Conservation (phyloP, 1,139 yeast species). For the Cylindricascospora bacillispora region DNA sequence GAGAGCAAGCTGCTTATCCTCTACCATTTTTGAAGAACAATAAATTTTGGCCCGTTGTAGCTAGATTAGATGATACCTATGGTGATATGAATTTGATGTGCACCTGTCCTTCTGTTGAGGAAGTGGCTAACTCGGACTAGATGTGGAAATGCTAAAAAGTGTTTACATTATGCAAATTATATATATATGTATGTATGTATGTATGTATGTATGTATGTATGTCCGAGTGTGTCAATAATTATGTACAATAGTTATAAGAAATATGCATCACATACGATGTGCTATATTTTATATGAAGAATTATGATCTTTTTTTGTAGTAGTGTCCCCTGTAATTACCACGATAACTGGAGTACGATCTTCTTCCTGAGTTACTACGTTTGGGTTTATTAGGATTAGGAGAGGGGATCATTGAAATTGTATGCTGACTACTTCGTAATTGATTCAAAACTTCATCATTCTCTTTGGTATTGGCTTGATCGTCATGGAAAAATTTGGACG, state of each 20-base stretch:
- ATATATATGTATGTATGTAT: neutral
- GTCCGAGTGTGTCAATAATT: too few relatives aligned
- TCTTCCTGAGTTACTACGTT: too few relatives aligned
- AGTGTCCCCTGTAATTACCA: too few relatives aligned
- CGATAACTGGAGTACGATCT: too few relatives aligned
- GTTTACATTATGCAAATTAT: neutral
- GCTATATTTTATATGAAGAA: too few relatives aligned
- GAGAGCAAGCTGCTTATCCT: slow-evolving; percentile 92
- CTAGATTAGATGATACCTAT: slow-evolving; percentile 84
- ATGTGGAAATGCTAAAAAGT: neutral
- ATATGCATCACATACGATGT: too few relatives aligned
- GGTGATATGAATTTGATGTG: slow-evolving; percentile 91
- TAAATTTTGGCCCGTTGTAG: slow-evolving; percentile 93
- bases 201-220: slow-evolving; percentile 1
- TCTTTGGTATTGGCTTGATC: slow-evolving; percentile 6
- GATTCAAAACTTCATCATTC: slow-evolving; percentile 11
- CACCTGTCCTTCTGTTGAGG: slow-evolving; percentile 81
- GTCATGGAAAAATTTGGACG: slow-evolving; percentile 12
- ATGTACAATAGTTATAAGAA: too few relatives aligned
- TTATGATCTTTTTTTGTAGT: too few relatives aligned
- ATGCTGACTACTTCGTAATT: slow-evolving; percentile 10
- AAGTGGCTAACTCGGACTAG: slow-evolving; percentile 15
- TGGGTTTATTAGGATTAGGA: too few relatives aligned
- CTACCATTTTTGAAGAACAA: slow-evolving; percentile 53
- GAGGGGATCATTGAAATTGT: neutral